Evolutionary conservation across 768 basidiomycete species (phyloP), one percentile per base, ranked within the genome.

Genomic region (Royoungia palumana): DNA sequence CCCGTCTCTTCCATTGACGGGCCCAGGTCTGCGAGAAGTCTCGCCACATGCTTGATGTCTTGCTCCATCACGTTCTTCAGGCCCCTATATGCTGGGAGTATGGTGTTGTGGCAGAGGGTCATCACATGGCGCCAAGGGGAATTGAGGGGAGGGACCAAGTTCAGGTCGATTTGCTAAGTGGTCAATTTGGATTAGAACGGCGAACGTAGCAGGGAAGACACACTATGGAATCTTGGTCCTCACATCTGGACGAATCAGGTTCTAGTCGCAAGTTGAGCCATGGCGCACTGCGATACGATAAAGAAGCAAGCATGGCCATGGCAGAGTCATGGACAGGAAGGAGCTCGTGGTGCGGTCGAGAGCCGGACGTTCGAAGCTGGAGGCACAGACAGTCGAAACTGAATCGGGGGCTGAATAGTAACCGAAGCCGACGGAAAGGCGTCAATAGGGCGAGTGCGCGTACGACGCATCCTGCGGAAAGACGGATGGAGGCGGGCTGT

Each of bases 31-130:
- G 68, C 70, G 41, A 78, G 62, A 10, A 79, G 47, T 47, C 67
- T 68, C 12, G 72, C 65, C n/a, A 78, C 67, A 49, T 65, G 64
- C 32, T 76, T 66, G 16, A 77, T 48, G 43, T 79, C 77, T 32
- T 70, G 53, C 42, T 59, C 55, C 5, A 79, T 28, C 28, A 28
- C 10, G 28, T 6, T 13, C 10, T 28, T 28, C 28, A 11, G 13
- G 40, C 59, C 61, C 28, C 51, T 58, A 59, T 66, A 78, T 19
- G 70, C 53, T 9, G 74, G 72, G 7, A 55, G 43, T 28, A 73
- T 50, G 25, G 64, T 58, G 30, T 58, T 59, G 21, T 57, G 58
- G 54, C 64, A 75, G 19, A 67, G 52, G 21, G 53, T 52, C 16
- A 62, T 58, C 3, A 70, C 51, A 16, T 53, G 57, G 21, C 61